Evolutionary conservation across 169 alveolate species (phyloP).

Genomic region (Babesia bigemina): DNA sequence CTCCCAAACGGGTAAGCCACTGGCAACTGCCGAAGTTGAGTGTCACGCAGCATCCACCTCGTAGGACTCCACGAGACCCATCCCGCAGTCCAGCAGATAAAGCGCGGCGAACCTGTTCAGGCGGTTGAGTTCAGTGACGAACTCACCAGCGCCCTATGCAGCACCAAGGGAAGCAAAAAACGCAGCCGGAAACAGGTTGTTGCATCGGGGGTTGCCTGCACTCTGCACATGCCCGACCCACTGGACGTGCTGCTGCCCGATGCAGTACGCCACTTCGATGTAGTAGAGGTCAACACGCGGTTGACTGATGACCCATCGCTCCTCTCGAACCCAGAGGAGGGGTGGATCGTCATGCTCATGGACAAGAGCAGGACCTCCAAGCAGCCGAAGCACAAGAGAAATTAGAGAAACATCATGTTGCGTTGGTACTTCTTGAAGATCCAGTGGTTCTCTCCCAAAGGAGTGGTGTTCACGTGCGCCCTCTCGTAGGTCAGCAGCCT

Average conservation of each 20-base stretch:
- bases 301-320: constrained; percentile 7
- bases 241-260: neutral
- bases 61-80: constrained; percentile 54
- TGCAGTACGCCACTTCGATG: constrained; percentile 9
- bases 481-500: constrained; percentile 15
- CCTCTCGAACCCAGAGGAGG: constrained; percentile 33
- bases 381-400: constrained; percentile 10
- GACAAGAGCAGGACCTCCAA: constrained; percentile 45
- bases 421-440: constrained; percentile 25
- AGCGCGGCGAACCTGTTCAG: constrained; percentile 12
- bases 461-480: constrained; percentile 18
- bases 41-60: constrained; percentile 33
- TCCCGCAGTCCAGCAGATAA: constrained; percentile 12
- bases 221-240: constrained; percentile 28
- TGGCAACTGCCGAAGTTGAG: neutral
- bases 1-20: constrained; percentile 56
- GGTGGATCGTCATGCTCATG: constrained; percentile 59
- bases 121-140: constrained; percentile 23
- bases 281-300: constrained; percentile 9
- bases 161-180: constrained; percentile 45
- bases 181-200: constrained; percentile 13
- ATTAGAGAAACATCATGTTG: constrained; percentile 16
- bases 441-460: constrained; percentile 10
- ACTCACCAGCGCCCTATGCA: constrained; percentile 13
- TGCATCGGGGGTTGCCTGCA: constrained; percentile 21